These are phyloP conservation scores for Dinochytrium kinnereticum DNA, from an alignment of 371 early-diverging fungal genomes.

Conservation along the genomic window DNA sequence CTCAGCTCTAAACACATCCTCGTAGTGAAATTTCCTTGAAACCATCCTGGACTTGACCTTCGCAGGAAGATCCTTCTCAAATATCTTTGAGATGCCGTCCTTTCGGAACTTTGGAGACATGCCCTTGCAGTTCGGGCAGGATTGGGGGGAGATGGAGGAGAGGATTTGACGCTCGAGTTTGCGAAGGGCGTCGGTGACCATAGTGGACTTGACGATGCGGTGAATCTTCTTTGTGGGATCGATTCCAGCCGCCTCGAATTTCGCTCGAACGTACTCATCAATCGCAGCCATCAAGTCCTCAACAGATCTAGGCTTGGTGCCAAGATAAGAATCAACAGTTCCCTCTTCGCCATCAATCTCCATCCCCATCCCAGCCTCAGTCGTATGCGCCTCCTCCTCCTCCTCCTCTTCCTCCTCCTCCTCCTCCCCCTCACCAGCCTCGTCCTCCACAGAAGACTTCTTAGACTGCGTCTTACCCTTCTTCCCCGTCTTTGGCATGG, in stretches of 20 bases:
- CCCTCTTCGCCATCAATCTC: constrained; percentile 60
- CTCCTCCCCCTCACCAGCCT: constrained; percentile 49
- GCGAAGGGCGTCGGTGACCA: constrained; percentile 49
- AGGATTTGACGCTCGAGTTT: constrained; percentile 52
- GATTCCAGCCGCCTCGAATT: constrained; percentile 29
- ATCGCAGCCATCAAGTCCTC: constrained; percentile 78
- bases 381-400: constrained; percentile 28
- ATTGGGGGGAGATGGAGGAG: constrained; percentile 48
- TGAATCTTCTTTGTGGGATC: constrained; percentile 1
- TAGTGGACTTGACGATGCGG: constrained; percentile 36
- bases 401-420: constrained; percentile 41
- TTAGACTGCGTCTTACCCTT: not conserved
- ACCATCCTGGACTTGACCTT: constrained; percentile 75
- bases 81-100: constrained; percentile 87
- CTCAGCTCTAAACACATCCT: constrained; percentile 40
- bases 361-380: constrained; percentile 41
- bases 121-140: constrained; percentile 87
- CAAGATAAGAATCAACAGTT: constrained; percentile 23
- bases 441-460: constrained; percentile 46
- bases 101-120: constrained; percentile 79
- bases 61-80: constrained; percentile 75
- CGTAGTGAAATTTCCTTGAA: constrained; percentile 55
- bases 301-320: constrained; percentile 74
- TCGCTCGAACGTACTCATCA: constrained; percentile 69
- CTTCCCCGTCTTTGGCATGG: constrained; percentile 1